Evolutionary conservation across 1,284 basidiomycete species (phyloP).

Genomic region (Melampsora occidentalis): DNA sequence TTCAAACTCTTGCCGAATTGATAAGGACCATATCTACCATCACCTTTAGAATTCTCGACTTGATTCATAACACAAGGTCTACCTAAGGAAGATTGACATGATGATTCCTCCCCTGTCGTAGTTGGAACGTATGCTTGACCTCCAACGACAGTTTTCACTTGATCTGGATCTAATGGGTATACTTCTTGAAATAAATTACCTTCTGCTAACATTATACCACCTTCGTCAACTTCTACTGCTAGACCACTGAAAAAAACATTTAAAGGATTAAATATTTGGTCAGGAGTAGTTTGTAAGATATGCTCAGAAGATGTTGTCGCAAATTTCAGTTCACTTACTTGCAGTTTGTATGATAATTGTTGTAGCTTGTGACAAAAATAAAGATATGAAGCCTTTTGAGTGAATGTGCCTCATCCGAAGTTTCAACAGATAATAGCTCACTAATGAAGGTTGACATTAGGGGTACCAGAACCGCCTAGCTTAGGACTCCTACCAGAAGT

Average conservation of each 20-base stretch:
- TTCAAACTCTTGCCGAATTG: not conserved
- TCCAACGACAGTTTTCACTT: constrained; percentile 16
- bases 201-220: constrained; percentile 31
- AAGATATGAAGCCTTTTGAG: not conserved
- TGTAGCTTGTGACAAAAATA: constrained; percentile 15
- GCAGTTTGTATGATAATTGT: constrained; percentile 28
- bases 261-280: not conserved
- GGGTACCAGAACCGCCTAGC: constrained; percentile 3
- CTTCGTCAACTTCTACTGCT: not conserved
- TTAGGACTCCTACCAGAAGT: constrained; percentile 36
- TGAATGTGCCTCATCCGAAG: too few relatives aligned
- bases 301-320: too few relatives aligned
- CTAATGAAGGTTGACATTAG: constrained; percentile 31
- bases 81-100: constrained; percentile 12
- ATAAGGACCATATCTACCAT: not conserved
- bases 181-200: constrained; percentile 23
- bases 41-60: not conserved
- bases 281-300: not conserved
- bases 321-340: not conserved
- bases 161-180: not conserved
- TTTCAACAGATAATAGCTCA: not conserved
- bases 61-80: constrained; percentile 26
- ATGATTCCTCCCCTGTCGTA: not conserved
- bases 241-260: constrained; percentile 12
- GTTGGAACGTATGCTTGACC: constrained; percentile 19